Conservation (phyloP, 257 asterid species). For the Vinca minor region DNA sequence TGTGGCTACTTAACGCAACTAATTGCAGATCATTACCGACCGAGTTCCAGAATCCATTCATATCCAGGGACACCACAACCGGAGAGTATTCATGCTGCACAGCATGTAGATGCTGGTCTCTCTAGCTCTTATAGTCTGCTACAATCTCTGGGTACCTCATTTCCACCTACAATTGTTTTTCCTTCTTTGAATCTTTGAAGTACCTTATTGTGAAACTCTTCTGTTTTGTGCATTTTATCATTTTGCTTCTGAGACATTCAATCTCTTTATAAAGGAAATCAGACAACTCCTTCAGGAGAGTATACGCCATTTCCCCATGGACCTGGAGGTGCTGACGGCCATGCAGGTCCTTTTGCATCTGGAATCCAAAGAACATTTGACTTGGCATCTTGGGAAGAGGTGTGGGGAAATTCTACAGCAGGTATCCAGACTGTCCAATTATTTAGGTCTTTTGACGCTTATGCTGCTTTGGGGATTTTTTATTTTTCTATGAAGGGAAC, state of each 20-base stretch:
- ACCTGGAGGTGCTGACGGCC: conserved; percentile 24
- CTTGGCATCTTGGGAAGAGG: conserved; percentile 53
- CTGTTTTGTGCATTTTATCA: not conserved
- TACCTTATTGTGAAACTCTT: conserved; percentile 1
- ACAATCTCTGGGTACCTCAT: conserved; percentile 44
- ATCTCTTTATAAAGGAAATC: conserved; percentile 33
- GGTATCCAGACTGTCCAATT: conserved; percentile 27
- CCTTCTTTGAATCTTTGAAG: conserved; percentile 1
- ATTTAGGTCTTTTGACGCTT: not conserved
- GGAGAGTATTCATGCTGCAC: conserved; percentile 27
- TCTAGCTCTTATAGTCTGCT: conserved; percentile 44
- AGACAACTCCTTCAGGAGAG: conserved; percentile 24
- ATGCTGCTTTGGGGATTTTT: no score
- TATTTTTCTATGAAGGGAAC: conserved; percentile 1
- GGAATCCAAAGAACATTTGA: conserved; percentile 34
- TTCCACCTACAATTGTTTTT: conserved; percentile 13
- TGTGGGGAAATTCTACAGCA: conserved; percentile 33
- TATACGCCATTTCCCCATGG: conserved; percentile 33
- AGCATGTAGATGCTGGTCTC: conserved; percentile 29
- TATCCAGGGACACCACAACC: conserved; percentile 47
- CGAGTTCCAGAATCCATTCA: conserved; percentile 45
- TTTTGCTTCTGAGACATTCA: not conserved
- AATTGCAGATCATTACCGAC: conserved; percentile 57
- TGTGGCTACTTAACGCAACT: conserved; percentile 19
- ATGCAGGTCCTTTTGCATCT: conserved; percentile 29